Evolutionary conservation across 345 rosid species (phyloP).

Genomic region (Bretschneidera sinensis): DNA sequence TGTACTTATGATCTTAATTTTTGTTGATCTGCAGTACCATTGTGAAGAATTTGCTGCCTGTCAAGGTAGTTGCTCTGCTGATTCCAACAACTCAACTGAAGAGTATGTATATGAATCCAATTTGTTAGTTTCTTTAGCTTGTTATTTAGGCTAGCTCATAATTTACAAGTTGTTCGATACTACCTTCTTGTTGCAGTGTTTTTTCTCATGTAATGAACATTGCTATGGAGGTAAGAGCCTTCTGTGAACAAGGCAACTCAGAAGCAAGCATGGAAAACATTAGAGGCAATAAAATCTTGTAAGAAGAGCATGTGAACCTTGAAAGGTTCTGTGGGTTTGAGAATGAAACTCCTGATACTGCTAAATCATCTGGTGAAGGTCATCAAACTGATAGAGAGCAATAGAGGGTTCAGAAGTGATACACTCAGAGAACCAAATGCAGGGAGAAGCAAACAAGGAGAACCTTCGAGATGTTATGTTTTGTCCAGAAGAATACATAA

Average conservation of each 20-base stretch:
- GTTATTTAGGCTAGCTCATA: neutral
- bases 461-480: constrained; percentile 12
- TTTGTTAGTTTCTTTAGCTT: constrained; percentile 3
- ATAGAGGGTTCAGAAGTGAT: constrained; percentile 9
- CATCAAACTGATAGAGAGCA: constrained; percentile 13
- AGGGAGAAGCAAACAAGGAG: constrained; percentile 15
- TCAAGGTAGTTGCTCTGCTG: constrained; percentile 20
- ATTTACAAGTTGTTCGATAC: neutral
- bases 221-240: constrained; percentile 24
- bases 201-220: constrained; percentile 26
- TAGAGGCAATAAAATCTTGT: constrained; percentile 18
- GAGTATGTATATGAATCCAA: constrained; percentile 30
- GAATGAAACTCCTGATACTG: constrained; percentile 19
- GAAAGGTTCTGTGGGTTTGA: constrained; percentile 20
- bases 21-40: constrained; percentile 22
- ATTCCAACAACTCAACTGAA: constrained; percentile 17
- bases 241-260: constrained; percentile 6
- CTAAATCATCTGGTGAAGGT: constrained; percentile 18
- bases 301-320: constrained; percentile 14
- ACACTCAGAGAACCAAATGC: constrained; percentile 1
- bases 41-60: constrained; percentile 20
- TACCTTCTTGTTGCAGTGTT: constrained; percentile 19
- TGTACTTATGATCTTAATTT: neutral
- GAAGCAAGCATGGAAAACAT: constrained; percentile 25
- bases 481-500: constrained; percentile 6